Conservation (phyloP, 257 asterid species). For the Handroanthus guayacan region DNA sequence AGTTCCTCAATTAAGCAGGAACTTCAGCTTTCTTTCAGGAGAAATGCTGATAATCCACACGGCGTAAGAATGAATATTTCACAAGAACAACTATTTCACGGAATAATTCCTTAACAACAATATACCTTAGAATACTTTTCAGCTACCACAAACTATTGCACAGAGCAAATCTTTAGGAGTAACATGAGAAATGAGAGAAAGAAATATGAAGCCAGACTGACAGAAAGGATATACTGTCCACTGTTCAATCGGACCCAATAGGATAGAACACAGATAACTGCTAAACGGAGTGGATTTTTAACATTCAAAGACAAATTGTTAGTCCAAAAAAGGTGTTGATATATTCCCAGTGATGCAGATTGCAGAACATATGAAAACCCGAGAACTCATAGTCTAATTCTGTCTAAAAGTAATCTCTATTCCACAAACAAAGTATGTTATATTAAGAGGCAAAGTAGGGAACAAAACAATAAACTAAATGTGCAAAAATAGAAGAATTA, state of each 20-base stretch:
- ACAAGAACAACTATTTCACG: neutral
- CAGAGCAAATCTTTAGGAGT: neutral
- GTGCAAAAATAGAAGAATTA: constrained; percentile 1
- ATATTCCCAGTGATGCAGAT: neutral
- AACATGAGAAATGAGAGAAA: neutral
- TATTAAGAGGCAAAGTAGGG: neutral
- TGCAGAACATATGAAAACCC: neutral
- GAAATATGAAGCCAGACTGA: neutral
- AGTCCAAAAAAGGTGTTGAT: neutral
- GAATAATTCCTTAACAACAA: constrained; percentile 13
- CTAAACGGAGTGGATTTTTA: neutral
- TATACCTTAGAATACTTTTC: neutral
- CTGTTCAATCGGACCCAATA: neutral
- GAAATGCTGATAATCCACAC: constrained; percentile 1
- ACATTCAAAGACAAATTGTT: neutral
- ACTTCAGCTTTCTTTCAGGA: constrained; percentile 4
- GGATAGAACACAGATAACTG: neutral
- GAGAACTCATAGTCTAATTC: neutral
- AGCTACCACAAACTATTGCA: neutral
- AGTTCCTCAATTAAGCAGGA: constrained; percentile 28
- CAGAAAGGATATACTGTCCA: neutral
- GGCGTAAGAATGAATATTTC: neutral
- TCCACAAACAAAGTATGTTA: neutral
- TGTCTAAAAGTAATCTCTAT: neutral
- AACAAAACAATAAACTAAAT: constrained; percentile 9